Percentiles rank a stretch among this genome's conserved stretches.
phyloP scores from a whole-genome alignment of 2,329 filamentous ascomycete genomes.

The Acephala macrosclerotiorum region DNA sequence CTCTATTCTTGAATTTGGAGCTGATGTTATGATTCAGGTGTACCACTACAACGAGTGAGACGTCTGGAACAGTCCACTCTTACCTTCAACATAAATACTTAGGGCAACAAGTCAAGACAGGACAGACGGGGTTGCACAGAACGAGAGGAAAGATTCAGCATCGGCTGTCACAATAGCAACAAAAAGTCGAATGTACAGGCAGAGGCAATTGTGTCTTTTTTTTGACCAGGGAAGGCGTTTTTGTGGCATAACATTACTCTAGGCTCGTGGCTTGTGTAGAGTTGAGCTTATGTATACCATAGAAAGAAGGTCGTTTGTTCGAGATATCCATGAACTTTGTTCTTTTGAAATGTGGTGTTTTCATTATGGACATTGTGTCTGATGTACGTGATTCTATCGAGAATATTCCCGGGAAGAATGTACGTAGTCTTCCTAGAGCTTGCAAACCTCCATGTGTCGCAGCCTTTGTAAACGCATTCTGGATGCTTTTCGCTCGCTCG shows the following conservation, averaged over 20 bases:
- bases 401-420: no score
- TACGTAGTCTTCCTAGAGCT: no score
- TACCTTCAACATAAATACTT: slow-evolving; percentile 32
- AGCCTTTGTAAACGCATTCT: neutral
- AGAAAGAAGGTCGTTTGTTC: slow-evolving; percentile 29
- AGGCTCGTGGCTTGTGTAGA: slow-evolving; percentile 5
- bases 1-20: neutral
- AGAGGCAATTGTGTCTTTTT: slow-evolving; percentile 8
- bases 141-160: neutral
- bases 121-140: neutral
- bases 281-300: slow-evolving; percentile 35
- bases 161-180: slow-evolving; percentile 10
- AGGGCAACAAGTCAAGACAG: slow-evolving; percentile 13
- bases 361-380: neutral
- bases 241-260: slow-evolving; percentile 35
- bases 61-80: slow-evolving; percentile 37
- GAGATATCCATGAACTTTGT: neutral
- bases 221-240: slow-evolving; percentile 32
- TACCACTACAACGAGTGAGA: slow-evolving; percentile 42
- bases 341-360: neutral
- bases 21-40: slow-evolving; percentile 33
- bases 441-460: no score
- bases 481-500: neutral
- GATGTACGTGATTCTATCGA: no score
- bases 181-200: slow-evolving; percentile 22